Percentiles rank a stretch among this genome's conserved stretches.
These are phyloP conservation scores for Huiozyma naganishii DNA, from an alignment of 805 yeast species.

Conservation along the genomic window DNA sequence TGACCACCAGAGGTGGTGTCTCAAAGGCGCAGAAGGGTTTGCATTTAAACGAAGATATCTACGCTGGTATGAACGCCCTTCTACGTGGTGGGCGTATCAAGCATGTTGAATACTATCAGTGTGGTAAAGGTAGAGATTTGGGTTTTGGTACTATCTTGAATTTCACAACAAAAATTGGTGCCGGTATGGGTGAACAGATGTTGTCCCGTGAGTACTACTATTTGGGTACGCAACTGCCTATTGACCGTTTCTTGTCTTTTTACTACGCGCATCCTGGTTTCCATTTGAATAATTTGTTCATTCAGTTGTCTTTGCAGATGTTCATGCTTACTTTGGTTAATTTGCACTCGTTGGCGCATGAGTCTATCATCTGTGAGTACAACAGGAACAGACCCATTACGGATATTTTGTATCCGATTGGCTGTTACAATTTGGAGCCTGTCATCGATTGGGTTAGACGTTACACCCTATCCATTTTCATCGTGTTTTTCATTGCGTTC, in stretches of 20 bases:
- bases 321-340: constrained; percentile 75
- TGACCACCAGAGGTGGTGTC: constrained; percentile 93
- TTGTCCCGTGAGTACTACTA: constrained; percentile 85
- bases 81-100: constrained; percentile 88
- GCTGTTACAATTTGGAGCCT: constrained; percentile 78
- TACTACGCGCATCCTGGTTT: constrained; percentile 96
- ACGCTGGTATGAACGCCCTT: constrained; percentile 88
- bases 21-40: constrained; percentile 92
- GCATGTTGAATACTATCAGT: constrained; percentile 90
- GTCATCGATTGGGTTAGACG: constrained; percentile 81
- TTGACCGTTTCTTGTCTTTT: constrained; percentile 82
- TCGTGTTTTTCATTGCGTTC: constrained; percentile 77
- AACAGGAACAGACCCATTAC: constrained; percentile 60
- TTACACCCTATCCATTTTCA: constrained; percentile 76
- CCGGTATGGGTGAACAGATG: constrained; percentile 97
- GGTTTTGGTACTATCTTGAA: constrained; percentile 88
- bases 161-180: constrained; percentile 94
- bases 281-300: constrained; percentile 81
- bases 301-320: constrained; percentile 72
- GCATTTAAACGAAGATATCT: constrained; percentile 89
- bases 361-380: constrained; percentile 59
- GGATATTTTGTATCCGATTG: constrained; percentile 62
- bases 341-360: constrained; percentile 67
- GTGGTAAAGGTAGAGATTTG: constrained; percentile 93
- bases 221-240: constrained; percentile 78